Percentiles rank a stretch among this genome's conserved stretches.
Conservation (phyloP, 1,284 basidiomycete species). For the Jaminaea rosea region DNA sequence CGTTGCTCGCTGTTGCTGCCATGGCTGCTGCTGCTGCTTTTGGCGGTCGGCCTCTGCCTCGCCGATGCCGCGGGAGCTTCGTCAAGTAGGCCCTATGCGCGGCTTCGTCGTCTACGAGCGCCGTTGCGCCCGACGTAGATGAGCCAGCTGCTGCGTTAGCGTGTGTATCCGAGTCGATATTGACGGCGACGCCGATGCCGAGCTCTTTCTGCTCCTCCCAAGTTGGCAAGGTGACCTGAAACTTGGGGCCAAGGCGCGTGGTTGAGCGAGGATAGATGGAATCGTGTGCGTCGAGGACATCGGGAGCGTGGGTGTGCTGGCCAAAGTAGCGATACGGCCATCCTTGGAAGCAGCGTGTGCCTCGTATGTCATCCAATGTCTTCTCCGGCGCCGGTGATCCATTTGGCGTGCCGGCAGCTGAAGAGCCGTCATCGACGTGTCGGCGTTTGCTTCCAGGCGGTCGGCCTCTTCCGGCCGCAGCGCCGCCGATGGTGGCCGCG, state of each 20-base stretch:
- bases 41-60: too few relatives aligned
- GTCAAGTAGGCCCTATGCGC: too few relatives aligned
- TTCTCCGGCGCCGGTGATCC: conserved; percentile 20
- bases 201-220: conserved; percentile 37
- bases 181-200: conserved; percentile 12
- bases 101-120: too few relatives aligned
- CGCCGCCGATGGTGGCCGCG: conserved; percentile 5
- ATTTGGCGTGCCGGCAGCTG: conserved; percentile 16
- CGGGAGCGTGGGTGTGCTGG: conserved; percentile 67
- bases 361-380: conserved; percentile 35
- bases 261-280: conserved; percentile 84
- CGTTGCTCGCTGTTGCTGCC: too few relatives aligned
- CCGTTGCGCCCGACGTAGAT: too few relatives aligned
- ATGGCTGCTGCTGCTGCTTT: too few relatives aligned
- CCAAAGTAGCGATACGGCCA: conserved; percentile 97
- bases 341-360: conserved; percentile 70
- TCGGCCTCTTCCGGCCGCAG: conserved; percentile 11
- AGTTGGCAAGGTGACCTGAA: conserved; percentile 56
- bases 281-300: conserved; percentile 70
- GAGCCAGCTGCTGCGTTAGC: too few relatives aligned
- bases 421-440: conserved; percentile 8
- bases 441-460: conserved; percentile 9
- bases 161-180: too few relatives aligned
- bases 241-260: conserved; percentile 76
- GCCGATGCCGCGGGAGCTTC: too few relatives aligned